Evolutionary conservation across 306 rosid genomes (phyloP), one percentile per base, ranked within the genome.

Genomic region (Pachyrhizus erosus): DNA sequence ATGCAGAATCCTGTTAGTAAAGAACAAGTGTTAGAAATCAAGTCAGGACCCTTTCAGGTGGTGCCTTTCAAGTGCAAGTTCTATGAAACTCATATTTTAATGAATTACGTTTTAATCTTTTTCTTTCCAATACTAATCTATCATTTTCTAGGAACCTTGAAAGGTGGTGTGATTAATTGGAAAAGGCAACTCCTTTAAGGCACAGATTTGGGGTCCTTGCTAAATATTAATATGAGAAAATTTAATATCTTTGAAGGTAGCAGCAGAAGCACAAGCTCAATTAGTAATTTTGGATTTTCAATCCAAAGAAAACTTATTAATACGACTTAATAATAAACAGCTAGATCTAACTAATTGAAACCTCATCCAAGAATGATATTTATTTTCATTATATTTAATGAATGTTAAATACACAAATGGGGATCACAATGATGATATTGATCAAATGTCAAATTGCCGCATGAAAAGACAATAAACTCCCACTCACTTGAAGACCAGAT

Each of bases 401-500:
- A 80, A 55, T 85, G 69, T 67, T 72, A 84, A 82, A 68, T 75
- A 66, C 81, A 62, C 68, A 77, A 62, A 78, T 77, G 65, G 55
- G 75, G 73, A 70, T 75, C 58, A 64, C 79, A 49, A 42, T 55
- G 24, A 64, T 33, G 68, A 80, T 76, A 62, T 9, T 34, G 70
- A 65, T 31, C 5, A 67, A 65, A 64, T 54, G 64, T 26, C 43
- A 70, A 39, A 72, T 51, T 21, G 51, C 49, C 15, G 54, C 24
- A 34, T 73, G 87, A 76, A 79, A 66, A 60, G 66, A 29, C 55
- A 83, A 69, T 70, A 43, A 78, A 62, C 82, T 87, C 72, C 33
- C 86, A 87, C 94, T 94, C 95, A 91, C 89, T 92, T 86, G 89
- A 89, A 89, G 74, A 86, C 91, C 78, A 91, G 86, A 81, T 92